Evolutionary conservation across 2,329 filamentous ascomycete species (phyloP).

Genomic region (Colletotrichum tofieldiae): DNA sequence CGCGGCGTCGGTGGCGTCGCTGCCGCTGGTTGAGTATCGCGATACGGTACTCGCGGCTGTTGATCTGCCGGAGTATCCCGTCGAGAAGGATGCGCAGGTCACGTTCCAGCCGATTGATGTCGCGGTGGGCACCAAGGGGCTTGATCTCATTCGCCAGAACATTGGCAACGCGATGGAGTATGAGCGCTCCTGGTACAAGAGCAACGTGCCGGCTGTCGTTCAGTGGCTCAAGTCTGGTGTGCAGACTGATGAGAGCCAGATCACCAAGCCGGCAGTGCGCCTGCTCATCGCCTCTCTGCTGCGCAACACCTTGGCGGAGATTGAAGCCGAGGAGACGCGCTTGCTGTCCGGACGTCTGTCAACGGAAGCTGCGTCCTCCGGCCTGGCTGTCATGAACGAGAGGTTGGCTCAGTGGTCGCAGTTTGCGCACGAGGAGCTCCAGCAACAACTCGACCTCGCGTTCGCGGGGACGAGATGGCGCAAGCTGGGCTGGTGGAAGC

Average conservation of each 20-base stretch:
- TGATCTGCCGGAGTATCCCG: slow-evolving; percentile 66
- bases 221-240: slow-evolving; percentile 75
- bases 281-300: slow-evolving; percentile 79
- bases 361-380: slow-evolving; percentile 53
- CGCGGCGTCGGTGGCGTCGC: slow-evolving; percentile 67
- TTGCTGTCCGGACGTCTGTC: slow-evolving; percentile 54
- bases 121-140: slow-evolving; percentile 71
- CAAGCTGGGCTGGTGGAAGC: slow-evolving; percentile 91
- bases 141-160: slow-evolving; percentile 78
- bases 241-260: slow-evolving; percentile 54
- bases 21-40: slow-evolving; percentile 57
- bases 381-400: slow-evolving; percentile 66
- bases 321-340: slow-evolving; percentile 65
- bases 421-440: slow-evolving; percentile 85
- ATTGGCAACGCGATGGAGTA: slow-evolving; percentile 80
- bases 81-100: slow-evolving; percentile 53
- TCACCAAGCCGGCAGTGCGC: slow-evolving; percentile 77
- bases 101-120: slow-evolving; percentile 76
- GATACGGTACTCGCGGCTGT: slow-evolving; percentile 70
- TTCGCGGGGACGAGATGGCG: slow-evolving; percentile 85
- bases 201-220: slow-evolving; percentile 76
- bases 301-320: slow-evolving; percentile 64
- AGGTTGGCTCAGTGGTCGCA: slow-evolving; percentile 83
- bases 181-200: slow-evolving; percentile 81
- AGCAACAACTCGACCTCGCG: slow-evolving; percentile 82